Conservation (phyloP, 345 rosid genomes). For the Eucalyptus caleyi region DNA sequence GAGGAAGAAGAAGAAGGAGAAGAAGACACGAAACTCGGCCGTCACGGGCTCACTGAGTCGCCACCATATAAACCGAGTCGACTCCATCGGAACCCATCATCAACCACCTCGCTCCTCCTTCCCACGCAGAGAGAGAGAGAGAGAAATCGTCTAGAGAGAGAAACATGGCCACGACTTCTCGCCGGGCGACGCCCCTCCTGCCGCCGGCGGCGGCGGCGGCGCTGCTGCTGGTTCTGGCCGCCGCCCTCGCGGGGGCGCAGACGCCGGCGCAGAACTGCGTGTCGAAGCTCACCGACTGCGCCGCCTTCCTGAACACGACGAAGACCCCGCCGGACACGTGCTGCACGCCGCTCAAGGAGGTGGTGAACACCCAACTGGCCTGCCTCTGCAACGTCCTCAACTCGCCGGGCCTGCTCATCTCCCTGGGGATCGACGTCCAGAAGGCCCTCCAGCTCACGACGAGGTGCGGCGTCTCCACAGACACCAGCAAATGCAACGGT, state of each 20-base stretch:
- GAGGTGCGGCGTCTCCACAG: neutral
- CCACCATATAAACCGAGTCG: neutral
- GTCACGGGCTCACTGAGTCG: neutral
- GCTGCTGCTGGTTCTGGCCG: neutral
- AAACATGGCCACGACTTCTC: neutral
- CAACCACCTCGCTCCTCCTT: neutral
- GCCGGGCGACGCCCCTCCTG: neutral
- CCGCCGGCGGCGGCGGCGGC: neutral
- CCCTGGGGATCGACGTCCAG: neutral
- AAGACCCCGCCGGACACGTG: constrained; percentile 1
- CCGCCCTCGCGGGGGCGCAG: constrained; percentile 1
- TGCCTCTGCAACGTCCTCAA: constrained; percentile 20
- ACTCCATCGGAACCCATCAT: neutral
- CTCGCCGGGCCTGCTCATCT: neutral
- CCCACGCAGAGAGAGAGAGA: neutral
- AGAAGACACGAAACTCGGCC: neutral
- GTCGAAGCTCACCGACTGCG: constrained; percentile 2
- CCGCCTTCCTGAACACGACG: constrained; percentile 1
- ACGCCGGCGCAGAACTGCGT: constrained; percentile 1
- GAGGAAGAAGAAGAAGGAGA: neutral
- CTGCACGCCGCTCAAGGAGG: constrained; percentile 12
- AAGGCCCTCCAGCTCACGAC: constrained; percentile 1
- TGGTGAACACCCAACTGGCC: neutral
- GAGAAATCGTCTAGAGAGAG: neutral
- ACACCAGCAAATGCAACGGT: neutral